phyloP scores from a whole-genome alignment of 306 rosid genomes.

The Abrus precatorius region DNA sequence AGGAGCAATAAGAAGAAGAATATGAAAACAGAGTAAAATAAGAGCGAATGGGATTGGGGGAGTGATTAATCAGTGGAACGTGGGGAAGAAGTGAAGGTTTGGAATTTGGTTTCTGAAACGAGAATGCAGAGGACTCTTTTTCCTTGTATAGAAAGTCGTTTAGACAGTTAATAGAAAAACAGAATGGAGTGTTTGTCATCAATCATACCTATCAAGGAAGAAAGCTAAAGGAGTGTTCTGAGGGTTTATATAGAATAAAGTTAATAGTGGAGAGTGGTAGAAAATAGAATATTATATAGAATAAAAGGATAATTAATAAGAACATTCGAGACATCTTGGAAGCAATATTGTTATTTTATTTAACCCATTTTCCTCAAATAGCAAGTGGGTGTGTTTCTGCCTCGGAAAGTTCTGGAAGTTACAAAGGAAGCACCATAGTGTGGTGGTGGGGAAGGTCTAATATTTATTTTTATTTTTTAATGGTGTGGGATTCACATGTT shows the following conservation, averaged over 20 bases:
- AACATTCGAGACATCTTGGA: slow-evolving; percentile 62
- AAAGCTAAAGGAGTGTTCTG: neutral
- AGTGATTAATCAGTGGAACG: neutral
- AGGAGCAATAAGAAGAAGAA: neutral
- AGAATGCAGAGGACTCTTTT: slow-evolving; percentile 23
- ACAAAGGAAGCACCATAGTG: neutral
- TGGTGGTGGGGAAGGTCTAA: slow-evolving; percentile 37
- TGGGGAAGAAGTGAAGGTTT: slow-evolving; percentile 3
- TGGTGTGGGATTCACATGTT: slow-evolving; percentile 50
- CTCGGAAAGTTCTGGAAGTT: slow-evolving; percentile 72
- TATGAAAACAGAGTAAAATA: neutral
- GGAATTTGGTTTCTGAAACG: neutral
- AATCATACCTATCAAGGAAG: neutral
- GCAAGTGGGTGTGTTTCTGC: slow-evolving; percentile 44
- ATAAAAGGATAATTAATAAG: neutral
- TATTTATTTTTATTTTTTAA: neutral
- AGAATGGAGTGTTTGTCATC: slow-evolving; percentile 3
- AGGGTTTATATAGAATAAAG: slow-evolving; percentile 39
- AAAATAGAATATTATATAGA: neutral
- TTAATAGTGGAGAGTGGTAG: neutral
- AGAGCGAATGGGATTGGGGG: neutral
- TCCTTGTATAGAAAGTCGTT: slow-evolving; percentile 59
- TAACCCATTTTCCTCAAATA: slow-evolving; percentile 29
- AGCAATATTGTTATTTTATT: slow-evolving; percentile 30
- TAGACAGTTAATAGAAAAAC: slow-evolving; percentile 43